A percentile compares a stretch with the other conserved stretches of the same genome.
phyloP scores from a whole-genome alignment of 2,329 filamentous ascomycete species.

The Colletotrichum tropicale region DNA sequence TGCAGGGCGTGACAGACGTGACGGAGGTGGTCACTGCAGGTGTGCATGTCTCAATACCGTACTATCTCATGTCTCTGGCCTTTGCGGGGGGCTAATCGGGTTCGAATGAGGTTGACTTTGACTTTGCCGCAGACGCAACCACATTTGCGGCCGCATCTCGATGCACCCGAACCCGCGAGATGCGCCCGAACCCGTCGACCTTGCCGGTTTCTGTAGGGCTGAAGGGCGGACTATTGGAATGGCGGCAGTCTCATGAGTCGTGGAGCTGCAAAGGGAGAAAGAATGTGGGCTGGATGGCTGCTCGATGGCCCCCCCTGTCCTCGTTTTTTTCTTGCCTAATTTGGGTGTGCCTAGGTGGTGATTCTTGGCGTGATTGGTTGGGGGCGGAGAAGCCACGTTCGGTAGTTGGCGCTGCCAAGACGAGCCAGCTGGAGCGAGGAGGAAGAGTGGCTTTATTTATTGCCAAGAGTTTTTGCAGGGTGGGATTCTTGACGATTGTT shows the following conservation, averaged over 20 bases:
- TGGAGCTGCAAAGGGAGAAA: background rate
- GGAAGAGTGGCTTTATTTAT: background rate
- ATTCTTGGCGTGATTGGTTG: constrained; percentile 17
- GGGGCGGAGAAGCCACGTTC: background rate
- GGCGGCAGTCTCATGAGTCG: background rate
- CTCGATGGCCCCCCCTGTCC: background rate
- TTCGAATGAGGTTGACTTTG: constrained; percentile 5
- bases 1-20: background rate
- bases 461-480: background rate
- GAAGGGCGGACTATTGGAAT: background rate
- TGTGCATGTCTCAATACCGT: background rate
- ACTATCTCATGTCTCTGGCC: background rate
- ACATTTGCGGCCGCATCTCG: background rate
- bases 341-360: background rate
- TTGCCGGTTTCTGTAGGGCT: background rate
- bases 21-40: background rate
- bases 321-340: background rate
- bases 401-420: background rate
- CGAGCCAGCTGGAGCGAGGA: background rate
- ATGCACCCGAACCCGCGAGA: background rate
- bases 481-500: background rate
- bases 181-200: background rate
- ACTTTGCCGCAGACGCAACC: background rate
- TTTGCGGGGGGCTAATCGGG: background rate
- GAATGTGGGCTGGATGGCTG: background rate